Evolutionary conservation across 495 filamentous ascomycete species (phyloP).

Genomic region (Evernia prunastri): DNA sequence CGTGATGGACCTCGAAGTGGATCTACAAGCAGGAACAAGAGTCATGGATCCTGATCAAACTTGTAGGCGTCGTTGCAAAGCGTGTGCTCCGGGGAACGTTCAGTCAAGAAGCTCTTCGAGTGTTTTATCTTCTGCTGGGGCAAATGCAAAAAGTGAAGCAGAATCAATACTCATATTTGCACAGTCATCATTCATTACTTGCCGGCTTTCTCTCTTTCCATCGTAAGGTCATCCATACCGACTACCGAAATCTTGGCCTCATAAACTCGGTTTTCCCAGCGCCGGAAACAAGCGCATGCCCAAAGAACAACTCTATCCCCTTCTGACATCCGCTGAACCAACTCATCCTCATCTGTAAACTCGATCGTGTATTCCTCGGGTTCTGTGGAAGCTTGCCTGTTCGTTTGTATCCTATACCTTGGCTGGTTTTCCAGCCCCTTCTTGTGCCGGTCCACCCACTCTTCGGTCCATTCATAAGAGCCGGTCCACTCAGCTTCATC

Average conservation of each 20-base stretch:
- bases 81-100: not conserved
- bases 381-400: constrained; percentile 42
- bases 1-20: not conserved
- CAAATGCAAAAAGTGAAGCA: not conserved
- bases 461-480: constrained; percentile 4
- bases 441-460: constrained; percentile 19
- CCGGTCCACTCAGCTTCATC: not conserved
- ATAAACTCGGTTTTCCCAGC: constrained; percentile 55
- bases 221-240: constrained; percentile 33
- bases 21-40: not conserved
- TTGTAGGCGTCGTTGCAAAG: not conserved
- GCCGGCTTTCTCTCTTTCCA: not conserved
- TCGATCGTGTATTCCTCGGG: constrained; percentile 46
- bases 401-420: constrained; percentile 33
- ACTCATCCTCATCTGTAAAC: constrained; percentile 29
- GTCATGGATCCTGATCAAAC: not conserved
- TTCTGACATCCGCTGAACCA: constrained; percentile 47
- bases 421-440: constrained; percentile 15
- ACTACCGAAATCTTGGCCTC: constrained; percentile 53
- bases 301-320: constrained; percentile 63
- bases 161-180: not conserved
- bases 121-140: not conserved
- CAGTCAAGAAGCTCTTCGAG: not conserved
- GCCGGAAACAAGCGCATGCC: constrained; percentile 55
- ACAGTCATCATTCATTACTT: not conserved